Base-by-base conservation (phyloP, 495 filamentous ascomycete genomes). In the Xylaria cubensis region DNA sequence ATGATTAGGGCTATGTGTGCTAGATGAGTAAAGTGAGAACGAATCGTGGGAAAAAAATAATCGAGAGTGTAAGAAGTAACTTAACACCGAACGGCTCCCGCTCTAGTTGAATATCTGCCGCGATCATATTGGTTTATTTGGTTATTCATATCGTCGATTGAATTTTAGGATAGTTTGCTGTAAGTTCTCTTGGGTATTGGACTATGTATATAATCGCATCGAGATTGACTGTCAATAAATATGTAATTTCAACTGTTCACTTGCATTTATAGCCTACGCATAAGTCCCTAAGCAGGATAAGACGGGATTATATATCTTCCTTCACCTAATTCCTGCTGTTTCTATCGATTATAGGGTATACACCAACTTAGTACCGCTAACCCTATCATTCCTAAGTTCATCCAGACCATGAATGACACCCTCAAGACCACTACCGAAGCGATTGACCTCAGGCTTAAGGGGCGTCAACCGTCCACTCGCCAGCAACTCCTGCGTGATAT, bases 281-380 rank as follows among this genome's bases (percentile, higher is more conserved):
- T 29, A 29, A 29, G 26, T 29, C 26, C 26, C 26, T 29, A 29
- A 29, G 26, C 26, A 29, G 26, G 26, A 29, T 29, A 1, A 29
- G 26, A 29, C 1, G 26, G 13, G 53, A 17, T 1, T 1, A 56
- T 15, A 56, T 4, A 29, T 56, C 12, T 29, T 12, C 51, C n/a
- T 56, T 56, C 53, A 56, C 26, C 17, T 5, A 56, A 3, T 0
- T 32, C 53, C 13, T 32, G 2, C 5, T 5, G 5, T 2, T 29
- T 2, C 3, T 17, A 32, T 26, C 13, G 13, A 3, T 32, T 66
- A 76, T 48, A 82, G 42, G 0, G 80, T 83, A 74, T 83, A 84
- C 21, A 83, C 81, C 66, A 83, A 59, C 76, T 84, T 84, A 1
- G 41, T 72, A 0, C 72, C 81, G 32, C 82, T 83, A 41, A 83